Percentiles rank a stretch among this genome's conserved stretches.
phyloP scores from a whole-genome alignment of 2,329 filamentous ascomycete genomes.

The Cytospora chrysosperma region DNA sequence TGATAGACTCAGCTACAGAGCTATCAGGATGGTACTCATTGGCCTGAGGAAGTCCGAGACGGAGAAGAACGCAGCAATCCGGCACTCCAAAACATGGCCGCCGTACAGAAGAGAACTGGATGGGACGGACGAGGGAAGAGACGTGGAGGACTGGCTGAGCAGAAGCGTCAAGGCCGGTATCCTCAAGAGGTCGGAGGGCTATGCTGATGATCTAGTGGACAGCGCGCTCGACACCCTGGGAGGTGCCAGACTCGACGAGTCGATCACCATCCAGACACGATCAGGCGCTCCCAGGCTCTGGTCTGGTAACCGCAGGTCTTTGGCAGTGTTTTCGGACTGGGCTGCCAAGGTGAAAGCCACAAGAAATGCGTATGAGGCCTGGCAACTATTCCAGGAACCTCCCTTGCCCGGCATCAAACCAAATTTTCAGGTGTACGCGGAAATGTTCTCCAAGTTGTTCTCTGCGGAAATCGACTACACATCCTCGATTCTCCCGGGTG shows the following conservation, averaged over 20 bases:
- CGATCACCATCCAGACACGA: slow-evolving; percentile 58
- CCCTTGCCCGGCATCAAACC: slow-evolving; percentile 37
- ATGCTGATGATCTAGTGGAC: slow-evolving; percentile 47
- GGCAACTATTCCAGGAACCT: slow-evolving; percentile 48
- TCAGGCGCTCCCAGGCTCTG: slow-evolving; percentile 36
- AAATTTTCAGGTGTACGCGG: slow-evolving; percentile 49
- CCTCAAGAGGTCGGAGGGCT: slow-evolving; percentile 58
- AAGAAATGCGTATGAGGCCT: slow-evolving; percentile 61
- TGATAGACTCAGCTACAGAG: slow-evolving; percentile 49
- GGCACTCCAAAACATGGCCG: slow-evolving; percentile 57
- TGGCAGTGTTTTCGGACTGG: slow-evolving; percentile 46
- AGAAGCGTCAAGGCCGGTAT: slow-evolving; percentile 52
- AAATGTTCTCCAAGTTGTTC: slow-evolving; percentile 60
- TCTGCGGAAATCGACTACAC: slow-evolving; percentile 33
- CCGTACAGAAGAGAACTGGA: slow-evolving; percentile 58
- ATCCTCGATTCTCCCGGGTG: slow-evolving; percentile 52
- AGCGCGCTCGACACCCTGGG: slow-evolving; percentile 51
- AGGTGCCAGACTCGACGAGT: slow-evolving; percentile 48
- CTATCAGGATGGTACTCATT: slow-evolving; percentile 54
- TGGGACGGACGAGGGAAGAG: slow-evolving; percentile 57
- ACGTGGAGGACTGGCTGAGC: slow-evolving; percentile 52
- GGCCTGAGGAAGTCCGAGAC: slow-evolving; percentile 51
- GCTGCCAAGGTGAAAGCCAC: slow-evolving; percentile 57
- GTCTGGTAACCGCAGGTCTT: slow-evolving; percentile 29
- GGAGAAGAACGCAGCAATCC: slow-evolving; percentile 49